A percentile compares a stretch with the other conserved stretches of the same genome.
Evolutionary conservation across 2,329 filamentous ascomycete genomes (phyloP).

Genomic region (Colletotrichum scovillei): DNA sequence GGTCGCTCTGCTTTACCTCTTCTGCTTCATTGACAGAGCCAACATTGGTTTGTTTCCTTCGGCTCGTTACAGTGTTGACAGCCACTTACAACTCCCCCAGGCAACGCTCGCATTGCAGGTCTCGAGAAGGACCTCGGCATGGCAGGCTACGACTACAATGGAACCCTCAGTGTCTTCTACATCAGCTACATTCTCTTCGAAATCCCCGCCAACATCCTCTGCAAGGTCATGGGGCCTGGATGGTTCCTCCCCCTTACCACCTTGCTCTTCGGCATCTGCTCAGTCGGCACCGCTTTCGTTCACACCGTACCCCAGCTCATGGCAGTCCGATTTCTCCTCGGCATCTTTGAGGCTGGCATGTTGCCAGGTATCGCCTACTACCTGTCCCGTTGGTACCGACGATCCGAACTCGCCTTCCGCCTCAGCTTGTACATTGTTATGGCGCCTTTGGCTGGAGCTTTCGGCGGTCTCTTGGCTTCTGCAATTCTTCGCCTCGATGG

Average conservation of each 20-base stretch:
- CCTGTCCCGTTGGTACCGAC: constrained; percentile 71
- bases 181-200: constrained; percentile 74
- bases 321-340: constrained; percentile 70
- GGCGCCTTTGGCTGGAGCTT: constrained; percentile 73
- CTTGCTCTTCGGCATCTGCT: constrained; percentile 68
- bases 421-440: constrained; percentile 74
- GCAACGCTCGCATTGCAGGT: constrained; percentile 70
- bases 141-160: constrained; percentile 70
- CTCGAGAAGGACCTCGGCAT: constrained; percentile 66
- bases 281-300: constrained; percentile 72
- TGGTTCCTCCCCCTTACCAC: constrained; percentile 71
- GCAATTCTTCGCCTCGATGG: constrained; percentile 69
- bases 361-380: constrained; percentile 76
- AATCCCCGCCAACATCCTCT: constrained; percentile 71
- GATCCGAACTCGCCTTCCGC: constrained; percentile 71
- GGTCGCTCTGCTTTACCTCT: constrained; percentile 71
- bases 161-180: constrained; percentile 71
- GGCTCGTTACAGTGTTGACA: background rate
- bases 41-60: constrained; percentile 66
- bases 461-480: constrained; percentile 72
- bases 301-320: constrained; percentile 56
- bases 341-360: constrained; percentile 73
- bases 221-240: constrained; percentile 73
- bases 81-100: constrained; percentile 42
- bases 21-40: constrained; percentile 75